A percentile compares a stretch with the other conserved stretches of the same genome.
Evolutionary conservation across 2,329 filamentous ascomycete genomes (phyloP).

Genomic region (Colletotrichum theobromicola): DNA sequence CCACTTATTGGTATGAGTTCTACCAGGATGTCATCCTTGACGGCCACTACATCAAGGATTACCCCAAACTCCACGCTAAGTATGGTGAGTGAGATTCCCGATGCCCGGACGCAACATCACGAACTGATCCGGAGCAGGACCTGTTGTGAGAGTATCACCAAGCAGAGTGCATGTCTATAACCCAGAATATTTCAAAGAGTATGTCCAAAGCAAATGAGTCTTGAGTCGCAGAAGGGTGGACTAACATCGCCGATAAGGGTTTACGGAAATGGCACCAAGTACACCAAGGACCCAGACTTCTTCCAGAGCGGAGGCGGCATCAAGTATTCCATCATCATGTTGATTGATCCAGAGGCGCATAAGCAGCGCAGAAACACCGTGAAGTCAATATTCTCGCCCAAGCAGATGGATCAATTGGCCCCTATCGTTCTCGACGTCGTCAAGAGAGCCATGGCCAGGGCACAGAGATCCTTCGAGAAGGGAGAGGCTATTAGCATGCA

Average conservation of each 20-base stretch:
- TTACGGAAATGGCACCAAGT: not conserved
- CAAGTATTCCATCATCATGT: slow-evolving; percentile 9
- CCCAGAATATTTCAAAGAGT: not conserved
- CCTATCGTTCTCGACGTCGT: not conserved
- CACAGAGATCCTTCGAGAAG: not conserved
- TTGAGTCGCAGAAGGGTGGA: not conserved
- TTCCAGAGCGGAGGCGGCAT: slow-evolving; percentile 1
- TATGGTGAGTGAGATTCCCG: not conserved
- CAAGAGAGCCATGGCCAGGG: not conserved
- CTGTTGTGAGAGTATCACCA: not conserved
- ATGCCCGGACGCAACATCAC: not conserved
- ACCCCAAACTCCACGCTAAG: not conserved
- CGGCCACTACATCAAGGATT: slow-evolving; percentile 1
- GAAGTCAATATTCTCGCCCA: not conserved
- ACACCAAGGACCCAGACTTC: not conserved
- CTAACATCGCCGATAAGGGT: not conserved
- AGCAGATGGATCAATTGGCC: not conserved
- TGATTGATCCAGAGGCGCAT: slow-evolving; percentile 1
- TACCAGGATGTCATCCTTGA: slow-evolving; percentile 20
- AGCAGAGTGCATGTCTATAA: not conserved
- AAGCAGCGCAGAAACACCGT: not conserved
- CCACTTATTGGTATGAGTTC: slow-evolving; percentile 31
- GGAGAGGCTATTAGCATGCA: not conserved
- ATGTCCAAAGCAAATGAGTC: not conserved
- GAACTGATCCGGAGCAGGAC: not conserved